phyloP scores from a whole-genome alignment of 225 moss, liverwort and hornwort genomes.

The Thuidium tamariscinum region DNA sequence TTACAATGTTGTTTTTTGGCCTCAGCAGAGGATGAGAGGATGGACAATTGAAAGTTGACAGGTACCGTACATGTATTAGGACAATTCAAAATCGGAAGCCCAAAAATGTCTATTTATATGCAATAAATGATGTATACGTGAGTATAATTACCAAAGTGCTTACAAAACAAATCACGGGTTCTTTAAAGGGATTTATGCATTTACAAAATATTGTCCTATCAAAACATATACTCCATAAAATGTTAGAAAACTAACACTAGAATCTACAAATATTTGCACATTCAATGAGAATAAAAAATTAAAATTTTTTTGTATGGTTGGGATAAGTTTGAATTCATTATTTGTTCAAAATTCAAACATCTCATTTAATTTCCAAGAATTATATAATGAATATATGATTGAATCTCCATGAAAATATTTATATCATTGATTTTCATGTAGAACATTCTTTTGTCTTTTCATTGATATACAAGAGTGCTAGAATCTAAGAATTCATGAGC shows the following conservation, averaged over 20 bases:
- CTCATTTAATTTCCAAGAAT: neutral
- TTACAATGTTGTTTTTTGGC: too few relatives aligned
- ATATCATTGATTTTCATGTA: neutral
- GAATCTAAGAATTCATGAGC: too few relatives aligned
- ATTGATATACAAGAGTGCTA: too few relatives aligned
- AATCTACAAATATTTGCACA: neutral
- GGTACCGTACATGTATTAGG: fast-evolving
- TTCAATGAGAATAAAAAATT: too few relatives aligned
- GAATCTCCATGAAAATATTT: neutral
- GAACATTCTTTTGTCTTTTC: too few relatives aligned
- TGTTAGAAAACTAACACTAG: neutral
- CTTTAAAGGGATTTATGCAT: neutral
- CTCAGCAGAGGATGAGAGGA: too few relatives aligned
- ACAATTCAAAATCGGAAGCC: neutral
- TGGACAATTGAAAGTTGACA: too few relatives aligned
- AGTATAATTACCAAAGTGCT: neutral
- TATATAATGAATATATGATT: neutral
- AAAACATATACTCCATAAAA: neutral
- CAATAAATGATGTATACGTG: too few relatives aligned
- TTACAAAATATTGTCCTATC: neutral
- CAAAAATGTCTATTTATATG: neutral
- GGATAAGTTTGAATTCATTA: neutral
- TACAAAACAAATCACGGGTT: neutral
- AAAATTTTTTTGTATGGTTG: fast-evolving
- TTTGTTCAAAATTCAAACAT: neutral